Percentiles rank a stretch among this genome's conserved stretches.
Evolutionary conservation across 2,329 filamentous ascomycete genomes (phyloP).

Genomic region (Stemphylium lycopersici): DNA sequence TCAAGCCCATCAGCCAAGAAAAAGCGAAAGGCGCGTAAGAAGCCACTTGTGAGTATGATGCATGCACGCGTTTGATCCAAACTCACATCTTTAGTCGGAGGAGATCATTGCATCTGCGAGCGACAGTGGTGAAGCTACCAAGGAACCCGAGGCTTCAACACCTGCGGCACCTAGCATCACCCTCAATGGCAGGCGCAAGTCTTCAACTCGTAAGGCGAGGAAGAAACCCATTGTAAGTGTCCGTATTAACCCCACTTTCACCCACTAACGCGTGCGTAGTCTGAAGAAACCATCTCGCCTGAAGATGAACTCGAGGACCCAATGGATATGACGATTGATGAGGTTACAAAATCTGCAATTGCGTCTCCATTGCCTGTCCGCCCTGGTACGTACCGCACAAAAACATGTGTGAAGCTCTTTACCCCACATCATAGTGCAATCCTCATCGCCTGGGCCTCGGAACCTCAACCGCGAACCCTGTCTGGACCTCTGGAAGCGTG

Average conservation of each 20-base stretch:
- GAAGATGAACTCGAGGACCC: constrained; percentile 38
- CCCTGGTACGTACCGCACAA: constrained; percentile 31
- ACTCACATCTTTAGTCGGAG: constrained; percentile 34
- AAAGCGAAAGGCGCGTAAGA: constrained; percentile 37
- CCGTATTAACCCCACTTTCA: background rate
- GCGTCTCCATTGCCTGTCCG: constrained; percentile 32
- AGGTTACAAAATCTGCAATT: constrained; percentile 17
- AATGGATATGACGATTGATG: constrained; percentile 24
- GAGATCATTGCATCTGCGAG: constrained; percentile 40
- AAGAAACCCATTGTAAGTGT: constrained; percentile 41
- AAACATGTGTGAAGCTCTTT: constrained; percentile 7
- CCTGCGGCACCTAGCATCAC: constrained; percentile 17
- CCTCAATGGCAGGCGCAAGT: constrained; percentile 34
- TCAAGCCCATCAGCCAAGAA: constrained; percentile 33
- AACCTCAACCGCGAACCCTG: background rate
- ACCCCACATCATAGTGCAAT: constrained; percentile 1
- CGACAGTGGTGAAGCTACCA: constrained; percentile 28
- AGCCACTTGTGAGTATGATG: constrained; percentile 30
- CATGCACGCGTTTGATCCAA: background rate
- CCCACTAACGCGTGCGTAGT: constrained; percentile 23
- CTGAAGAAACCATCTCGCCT: constrained; percentile 37
- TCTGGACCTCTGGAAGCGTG: background rate
- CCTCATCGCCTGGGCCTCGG: background rate
- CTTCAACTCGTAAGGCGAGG: constrained; percentile 31
- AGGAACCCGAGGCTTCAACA: constrained; percentile 21